phyloP scores from a whole-genome alignment of 225 moss, liverwort and hornwort genomes.

The Physcomitrellopsis africana region DNA sequence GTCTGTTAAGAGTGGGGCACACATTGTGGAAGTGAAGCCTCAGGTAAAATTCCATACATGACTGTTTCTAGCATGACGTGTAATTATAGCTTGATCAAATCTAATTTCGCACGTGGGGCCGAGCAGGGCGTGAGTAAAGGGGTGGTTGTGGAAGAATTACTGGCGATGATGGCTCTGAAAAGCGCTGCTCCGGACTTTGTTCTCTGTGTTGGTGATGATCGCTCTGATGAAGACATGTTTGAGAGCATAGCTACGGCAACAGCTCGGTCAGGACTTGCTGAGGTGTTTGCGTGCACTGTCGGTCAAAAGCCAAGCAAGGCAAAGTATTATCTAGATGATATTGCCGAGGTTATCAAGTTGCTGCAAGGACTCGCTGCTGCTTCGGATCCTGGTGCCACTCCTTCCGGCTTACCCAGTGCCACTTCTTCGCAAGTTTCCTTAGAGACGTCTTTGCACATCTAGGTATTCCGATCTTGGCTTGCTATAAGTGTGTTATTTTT shows the following conservation, averaged over 20 bases:
- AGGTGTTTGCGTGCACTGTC: conserved; percentile 68
- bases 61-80: neutral
- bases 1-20: conserved; percentile 83
- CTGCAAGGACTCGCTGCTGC: conserved; percentile 68
- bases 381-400: conserved; percentile 52
- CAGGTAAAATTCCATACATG: conserved; percentile 54
- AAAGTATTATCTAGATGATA: conserved; percentile 70
- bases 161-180: conserved; percentile 75
- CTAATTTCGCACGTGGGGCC: conserved; percentile 24
- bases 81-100: neutral
- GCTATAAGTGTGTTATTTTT: neutral
- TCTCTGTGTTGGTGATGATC: conserved; percentile 68
- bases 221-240: conserved; percentile 73
- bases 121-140: conserved; percentile 95
- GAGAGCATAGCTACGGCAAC: conserved; percentile 63
- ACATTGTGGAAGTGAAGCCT: conserved; percentile 94
- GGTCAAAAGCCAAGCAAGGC: conserved; percentile 76
- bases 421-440: conserved; percentile 52
- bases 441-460: conserved; percentile 69
- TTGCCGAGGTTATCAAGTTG: conserved; percentile 67
- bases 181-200: conserved; percentile 79
- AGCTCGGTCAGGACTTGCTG: conserved; percentile 60
- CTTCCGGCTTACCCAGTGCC: conserved; percentile 48
- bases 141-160: conserved; percentile 77
- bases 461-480: conserved; percentile 37